Base-by-base conservation (phyloP, 495 filamentous ascomycete genomes). In the Neurospora sp. region DNA sequence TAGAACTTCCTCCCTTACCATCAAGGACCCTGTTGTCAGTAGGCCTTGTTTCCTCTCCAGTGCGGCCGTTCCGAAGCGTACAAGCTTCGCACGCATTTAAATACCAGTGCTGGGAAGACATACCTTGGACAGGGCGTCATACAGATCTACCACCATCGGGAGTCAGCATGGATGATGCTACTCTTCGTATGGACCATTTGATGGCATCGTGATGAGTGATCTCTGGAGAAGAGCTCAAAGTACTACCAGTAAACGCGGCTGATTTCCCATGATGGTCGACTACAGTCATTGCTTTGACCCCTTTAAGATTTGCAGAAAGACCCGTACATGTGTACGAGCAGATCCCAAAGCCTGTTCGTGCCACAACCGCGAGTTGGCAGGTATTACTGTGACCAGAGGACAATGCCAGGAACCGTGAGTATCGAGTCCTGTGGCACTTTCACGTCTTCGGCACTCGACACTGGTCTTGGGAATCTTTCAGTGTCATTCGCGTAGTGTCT, bases 61-160 rank as follows among this genome's bases (percentile, higher is more conserved):
- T 65, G 35, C 53, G 53, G 27, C 53, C 27, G 53, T 65, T 65
- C 53, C 53, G 53, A 65, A 65, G 53, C 53, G 53, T 65, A 65
- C 53, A 65, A 65, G 53, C 53, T 65, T 35, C 53, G 9, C 12
- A 5, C 22, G 53, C 53, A 8, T 31, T 16, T 61, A 61, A 65
- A 65, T 65, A 65, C 53, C 53, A 35, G 3, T 61, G 6, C 3
- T 65, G 7, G 7, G 27, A 18, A 35, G 31, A 9, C 1, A 65
- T 16, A 65, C 53, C 53, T 65, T 35, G 53, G 27, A 65, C 10
- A 35, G 18, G 3, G 27, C 3, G 53, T 65, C 6, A 65, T 65
- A 65, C 53, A 65, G 22, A 65, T 65, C 22, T 65, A 4, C 27
- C 27, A 65, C 27, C 53, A 65, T 37, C 53, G 27, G 53, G 14